Base-by-base conservation (phyloP, 192 early-diverging fungal species). In the Phlyctochytrium planicorne region DNA sequence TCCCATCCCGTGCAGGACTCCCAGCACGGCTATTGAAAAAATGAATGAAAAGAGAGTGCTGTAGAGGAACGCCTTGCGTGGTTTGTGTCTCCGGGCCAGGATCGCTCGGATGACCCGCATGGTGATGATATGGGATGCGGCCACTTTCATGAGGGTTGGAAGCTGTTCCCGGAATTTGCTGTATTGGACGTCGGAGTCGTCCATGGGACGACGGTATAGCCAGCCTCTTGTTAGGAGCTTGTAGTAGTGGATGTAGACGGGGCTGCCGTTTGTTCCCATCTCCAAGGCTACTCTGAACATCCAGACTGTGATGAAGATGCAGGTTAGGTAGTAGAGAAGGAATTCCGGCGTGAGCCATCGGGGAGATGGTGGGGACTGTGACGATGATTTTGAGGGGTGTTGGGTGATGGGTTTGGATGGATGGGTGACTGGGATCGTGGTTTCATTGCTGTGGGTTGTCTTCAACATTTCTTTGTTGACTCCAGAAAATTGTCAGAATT, bases 131-230 rank as follows among this genome's bases (percentile, higher is more conserved):
- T n/a, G n/a, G n/a, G n/a, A n/a, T n/a, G n/a, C n/a, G n/a, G n/a
- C n/a, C n/a, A n/a, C n/a, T n/a, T n/a, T n/a, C n/a, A n/a, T n/a
- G 0, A 93, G 77, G 30, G 73, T 65, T 3, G 75, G 77, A 33
- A 92, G 63, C 78, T 91, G 84, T 69, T 84, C 75, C 17, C 92
- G 78, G 59, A 93, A 90, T 6, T 76, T 69, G 32, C 76, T 78
- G 37, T 89, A 91, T 73, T 93, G 91, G 31, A 66, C 65, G 70
- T 92, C 90, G 69, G 84, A 87, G 73, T 90, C 89, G 69, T 93
- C 90, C 23, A 66, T 34, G n/a, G 59, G 12, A 14, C 27, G 50
- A 14, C 84, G 82, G 70, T 88, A 71, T 65, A 93, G 70, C 91
- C 92, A 92, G 2, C 91, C 91, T 2, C 73, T 63, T 23, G 75